Percentiles rank a stretch among this genome's conserved stretches.
phyloP scores from a whole-genome alignment of 352 stramenopile species.

The Pythium grandisporangium region DNA sequence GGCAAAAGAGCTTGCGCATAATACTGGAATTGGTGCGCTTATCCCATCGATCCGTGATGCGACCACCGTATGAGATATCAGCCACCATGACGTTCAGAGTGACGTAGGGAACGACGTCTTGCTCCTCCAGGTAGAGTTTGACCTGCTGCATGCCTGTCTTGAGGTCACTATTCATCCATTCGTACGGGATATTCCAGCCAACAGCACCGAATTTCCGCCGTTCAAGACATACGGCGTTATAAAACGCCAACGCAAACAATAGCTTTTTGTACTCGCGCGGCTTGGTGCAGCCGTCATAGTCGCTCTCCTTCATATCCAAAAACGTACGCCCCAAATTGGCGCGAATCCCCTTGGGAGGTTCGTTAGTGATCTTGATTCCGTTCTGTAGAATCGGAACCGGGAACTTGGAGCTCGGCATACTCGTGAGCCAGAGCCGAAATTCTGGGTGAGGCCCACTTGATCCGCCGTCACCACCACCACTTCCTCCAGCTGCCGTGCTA shows the following conservation, averaged over 20 bases:
- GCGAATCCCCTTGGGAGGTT: constrained; percentile 88
- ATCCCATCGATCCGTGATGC: constrained; percentile 93
- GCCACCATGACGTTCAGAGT: constrained; percentile 93
- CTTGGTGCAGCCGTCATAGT: constrained; percentile 88
- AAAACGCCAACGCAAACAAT: constrained; percentile 90
- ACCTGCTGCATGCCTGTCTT: constrained; percentile 92
- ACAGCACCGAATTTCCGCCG: constrained; percentile 92
- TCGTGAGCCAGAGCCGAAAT: constrained; percentile 92
- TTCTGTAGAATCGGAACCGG: constrained; percentile 92
- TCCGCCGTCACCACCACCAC: no score
- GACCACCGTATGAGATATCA: constrained; percentile 92
- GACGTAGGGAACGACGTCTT: constrained; percentile 88
- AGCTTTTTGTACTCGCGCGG: constrained; percentile 86
- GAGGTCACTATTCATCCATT: constrained; percentile 95
- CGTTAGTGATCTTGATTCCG: constrained; percentile 95
- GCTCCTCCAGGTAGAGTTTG: constrained; percentile 90
- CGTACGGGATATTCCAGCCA: constrained; percentile 95
- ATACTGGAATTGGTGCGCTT: constrained; percentile 93
- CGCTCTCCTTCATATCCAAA: constrained; percentile 85
- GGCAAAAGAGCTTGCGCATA: constrained; percentile 89
- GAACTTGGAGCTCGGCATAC: constrained; percentile 87
- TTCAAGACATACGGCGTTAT: constrained; percentile 93
- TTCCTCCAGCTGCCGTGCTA: no score
- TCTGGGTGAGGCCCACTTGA: no score
- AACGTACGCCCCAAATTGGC: constrained; percentile 92